phyloP scores from a whole-genome alignment of 2,329 filamentous ascomycete genomes.

The Metarhizium anisopliae region DNA sequence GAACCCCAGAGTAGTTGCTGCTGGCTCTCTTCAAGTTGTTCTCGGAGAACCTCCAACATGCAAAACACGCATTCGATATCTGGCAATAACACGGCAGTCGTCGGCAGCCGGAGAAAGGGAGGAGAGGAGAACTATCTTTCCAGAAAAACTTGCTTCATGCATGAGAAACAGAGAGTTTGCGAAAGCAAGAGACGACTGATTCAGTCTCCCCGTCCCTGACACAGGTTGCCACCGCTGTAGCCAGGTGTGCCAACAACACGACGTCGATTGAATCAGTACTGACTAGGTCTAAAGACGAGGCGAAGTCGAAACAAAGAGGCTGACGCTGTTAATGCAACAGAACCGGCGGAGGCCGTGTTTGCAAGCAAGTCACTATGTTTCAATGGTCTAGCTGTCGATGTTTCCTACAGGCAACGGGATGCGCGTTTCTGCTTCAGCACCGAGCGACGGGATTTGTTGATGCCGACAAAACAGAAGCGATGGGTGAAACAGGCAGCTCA shows the following conservation, averaged over 20 bases:
- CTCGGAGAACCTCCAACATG: neutral
- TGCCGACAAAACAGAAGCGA: neutral
- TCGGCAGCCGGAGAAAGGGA: neutral
- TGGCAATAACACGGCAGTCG: neutral
- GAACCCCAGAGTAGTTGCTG: neutral
- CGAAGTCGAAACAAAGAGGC: constrained; percentile 3
- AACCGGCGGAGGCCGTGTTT: constrained; percentile 3
- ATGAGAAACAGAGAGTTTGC: neutral
- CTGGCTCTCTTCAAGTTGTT: neutral
- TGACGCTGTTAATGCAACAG: constrained; percentile 7
- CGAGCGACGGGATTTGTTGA: neutral
- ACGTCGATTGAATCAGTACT: neutral
- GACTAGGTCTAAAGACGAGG: neutral
- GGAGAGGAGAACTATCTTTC: neutral
- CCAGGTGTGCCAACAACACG: neutral
- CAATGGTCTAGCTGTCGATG: neutral
- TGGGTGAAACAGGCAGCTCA: neutral
- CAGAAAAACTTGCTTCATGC: neutral
- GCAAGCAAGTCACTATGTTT: neutral
- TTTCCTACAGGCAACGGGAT: neutral
- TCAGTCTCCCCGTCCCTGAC: neutral
- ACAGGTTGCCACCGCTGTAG: too few relatives aligned
- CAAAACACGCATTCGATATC: neutral
- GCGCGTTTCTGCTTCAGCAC: neutral
- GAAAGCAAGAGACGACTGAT: neutral